A percentile compares a stretch with the other conserved stretches of the same genome.
Conservation (phyloP, 306 rosid species). For the Prunus padus region DNA sequence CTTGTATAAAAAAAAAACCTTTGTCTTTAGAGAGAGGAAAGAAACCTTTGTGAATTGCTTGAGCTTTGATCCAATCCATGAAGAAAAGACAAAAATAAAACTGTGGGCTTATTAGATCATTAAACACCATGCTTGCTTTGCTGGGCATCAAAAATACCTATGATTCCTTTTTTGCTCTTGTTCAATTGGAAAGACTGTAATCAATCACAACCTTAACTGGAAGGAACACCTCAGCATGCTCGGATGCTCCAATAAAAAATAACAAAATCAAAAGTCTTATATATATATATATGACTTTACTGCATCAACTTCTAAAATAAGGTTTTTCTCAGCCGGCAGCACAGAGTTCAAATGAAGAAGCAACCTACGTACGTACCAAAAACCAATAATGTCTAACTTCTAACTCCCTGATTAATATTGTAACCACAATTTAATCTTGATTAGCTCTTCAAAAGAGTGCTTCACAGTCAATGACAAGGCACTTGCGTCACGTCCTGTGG, state of each 20-base stretch:
- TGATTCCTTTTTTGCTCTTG: not conserved
- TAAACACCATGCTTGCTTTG: too few species aligned
- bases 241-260: not conserved
- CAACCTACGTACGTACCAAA: not conserved
- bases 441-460: too few species aligned
- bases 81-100: too few species aligned
- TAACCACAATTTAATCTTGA: not conserved
- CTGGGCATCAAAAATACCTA: not conserved
- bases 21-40: too few species aligned
- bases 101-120: too few species aligned
- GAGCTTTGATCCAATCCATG: too few species aligned
- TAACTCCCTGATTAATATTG: not conserved
- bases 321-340: slow-evolving; percentile 2
- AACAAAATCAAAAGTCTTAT: not conserved
- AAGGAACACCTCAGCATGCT: not conserved
- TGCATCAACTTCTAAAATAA: not conserved
- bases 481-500: not conserved
- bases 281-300: too few species aligned
- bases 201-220: not conserved
- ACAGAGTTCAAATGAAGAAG: not conserved
- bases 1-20: too few species aligned
- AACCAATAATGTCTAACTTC: not conserved
- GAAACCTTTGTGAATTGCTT: too few species aligned
- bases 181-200: too few species aligned
- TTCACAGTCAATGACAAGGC: too few species aligned